Evolutionary conservation across 1,139 yeast species (phyloP).

Genomic region (Pichia cactophila): DNA sequence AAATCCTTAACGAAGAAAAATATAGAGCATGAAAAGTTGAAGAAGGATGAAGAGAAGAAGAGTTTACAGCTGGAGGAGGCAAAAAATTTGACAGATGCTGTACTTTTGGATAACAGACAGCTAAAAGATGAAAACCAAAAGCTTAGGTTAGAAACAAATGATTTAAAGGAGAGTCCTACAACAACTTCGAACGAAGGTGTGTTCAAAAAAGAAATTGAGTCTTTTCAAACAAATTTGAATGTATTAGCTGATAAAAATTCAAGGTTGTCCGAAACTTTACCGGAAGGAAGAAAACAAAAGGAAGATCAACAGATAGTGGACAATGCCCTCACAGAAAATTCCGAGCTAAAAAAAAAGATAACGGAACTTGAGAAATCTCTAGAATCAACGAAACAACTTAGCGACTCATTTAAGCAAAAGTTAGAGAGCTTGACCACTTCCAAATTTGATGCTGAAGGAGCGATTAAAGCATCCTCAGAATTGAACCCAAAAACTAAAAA

Average conservation of each 20-base stretch:
- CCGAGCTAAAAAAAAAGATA: constrained; percentile 5
- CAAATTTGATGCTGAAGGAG: neutral
- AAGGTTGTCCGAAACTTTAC: neutral
- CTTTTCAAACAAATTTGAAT: constrained; percentile 2
- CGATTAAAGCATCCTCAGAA: constrained; percentile 2
- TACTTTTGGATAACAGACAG: constrained; percentile 7
- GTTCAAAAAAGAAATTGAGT: constrained; percentile 3
- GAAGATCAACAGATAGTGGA: neutral
- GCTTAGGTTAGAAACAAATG: neutral
- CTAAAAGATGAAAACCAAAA: neutral
- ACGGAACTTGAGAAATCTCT: constrained; percentile 16
- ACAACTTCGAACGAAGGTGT: neutral
- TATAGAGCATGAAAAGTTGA: neutral
- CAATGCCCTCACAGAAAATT: neutral
- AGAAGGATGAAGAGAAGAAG: constrained; percentile 12
- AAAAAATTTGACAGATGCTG: constrained; percentile 5
- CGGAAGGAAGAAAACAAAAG: neutral
- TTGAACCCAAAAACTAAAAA: constrained; percentile 7
- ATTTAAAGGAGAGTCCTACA: neutral
- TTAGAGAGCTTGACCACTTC: constrained; percentile 18
- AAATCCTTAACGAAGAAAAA: constrained; percentile 20
- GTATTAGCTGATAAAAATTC: constrained; percentile 1
- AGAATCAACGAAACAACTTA: constrained; percentile 18
- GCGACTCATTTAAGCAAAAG: constrained; percentile 22
- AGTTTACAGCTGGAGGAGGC: neutral